Percentiles rank a stretch among this genome's conserved stretches.
Evolutionary conservation across 257 asterid genomes (phyloP).

Genomic region (Anisodus tanguticus): DNA sequence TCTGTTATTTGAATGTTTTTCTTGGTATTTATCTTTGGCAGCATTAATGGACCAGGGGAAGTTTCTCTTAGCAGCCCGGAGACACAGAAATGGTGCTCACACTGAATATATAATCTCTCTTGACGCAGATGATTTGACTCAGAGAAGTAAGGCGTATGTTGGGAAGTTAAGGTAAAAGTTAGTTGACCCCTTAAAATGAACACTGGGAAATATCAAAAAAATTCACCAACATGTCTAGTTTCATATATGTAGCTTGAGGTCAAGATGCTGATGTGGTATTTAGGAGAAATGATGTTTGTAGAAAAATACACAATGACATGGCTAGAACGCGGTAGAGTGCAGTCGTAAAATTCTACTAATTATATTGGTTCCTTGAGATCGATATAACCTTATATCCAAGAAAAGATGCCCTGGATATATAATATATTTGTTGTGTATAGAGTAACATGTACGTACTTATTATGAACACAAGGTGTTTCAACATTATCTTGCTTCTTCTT

Average conservation of each 20-base stretch:
- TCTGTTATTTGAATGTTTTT: not conserved
- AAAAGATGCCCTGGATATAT: not conserved
- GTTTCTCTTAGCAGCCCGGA: slow-evolving; percentile 91
- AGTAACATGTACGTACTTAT: not conserved
- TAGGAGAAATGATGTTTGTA: not conserved
- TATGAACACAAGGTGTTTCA: not conserved
- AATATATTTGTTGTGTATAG: not conserved
- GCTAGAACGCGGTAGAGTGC: not conserved
- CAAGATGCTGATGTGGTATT: not conserved
- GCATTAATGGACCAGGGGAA: slow-evolving; percentile 84
- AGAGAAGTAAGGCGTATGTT: slow-evolving; percentile 87
- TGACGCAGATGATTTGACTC: slow-evolving; percentile 82
- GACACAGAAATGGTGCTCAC: slow-evolving; percentile 77
- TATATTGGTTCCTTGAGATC: slow-evolving; percentile 13
- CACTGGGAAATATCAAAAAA: not conserved
- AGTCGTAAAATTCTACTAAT: not conserved
- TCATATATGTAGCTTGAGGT: not conserved
- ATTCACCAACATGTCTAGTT: not conserved
- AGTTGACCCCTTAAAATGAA: slow-evolving; percentile 21
- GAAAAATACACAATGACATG: not conserved
- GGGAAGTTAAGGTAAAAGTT: slow-evolving; percentile 83
- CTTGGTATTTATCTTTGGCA: slow-evolving; percentile 40
- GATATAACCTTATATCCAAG: not conserved
- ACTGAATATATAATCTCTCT: slow-evolving; percentile 82
- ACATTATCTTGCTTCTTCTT: slow-evolving; percentile 16